Evolutionary conservation across 371 early-diverging fungal genomes (phyloP), one percentile per base, ranked within the genome.

Genomic region (Quaeritorhiza haematococci): DNA sequence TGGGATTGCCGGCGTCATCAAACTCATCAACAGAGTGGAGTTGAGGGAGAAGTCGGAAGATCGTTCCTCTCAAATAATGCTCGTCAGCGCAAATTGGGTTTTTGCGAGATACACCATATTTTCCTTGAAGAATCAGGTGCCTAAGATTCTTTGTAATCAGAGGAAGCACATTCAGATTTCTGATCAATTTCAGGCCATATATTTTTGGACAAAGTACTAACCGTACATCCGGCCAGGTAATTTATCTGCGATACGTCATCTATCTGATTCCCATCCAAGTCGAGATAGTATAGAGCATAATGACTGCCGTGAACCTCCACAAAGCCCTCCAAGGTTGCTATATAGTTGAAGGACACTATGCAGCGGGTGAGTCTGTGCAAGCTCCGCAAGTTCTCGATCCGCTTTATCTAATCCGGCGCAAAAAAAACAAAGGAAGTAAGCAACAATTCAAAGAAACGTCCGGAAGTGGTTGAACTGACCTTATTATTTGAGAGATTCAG

Each of bases 311-410:
- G 57, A 0, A 71, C 5, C 5, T 61, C 68, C 21, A 59, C 57
- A 28, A 71, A 51, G 23, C 71, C 70, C 3, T 64, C 68, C 47
- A 77, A 49, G 21, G 30, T 28, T 10, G 19, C 10, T 10, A 77
- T 71, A 6, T 30, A n/a, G 53, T 77, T 77, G 69, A 71, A 77
- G n/a, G 74, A 72, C 19, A 74, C 53, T 33, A 58, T 64, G 10
- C 74, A 51, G 13, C 50, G 5, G 1, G 53, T 53, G 42, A 71
- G 60, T 8, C 51, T 46, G 3, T 23, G 30, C 0, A 76, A 62
- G 24, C 30, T 21, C 15, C 45, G 32, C 45, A 77, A 58, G 26
- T 59, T 62, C n/a, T 59, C 56, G 15, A 76, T 49, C 2, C 34
- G 13, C 15, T 21, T 6, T 27, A 73, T 70, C 74, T 68, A 45